These are phyloP conservation scores for Lavandula angustifolia DNA, from an alignment of 257 asterid genomes.

Conservation along the genomic window DNA sequence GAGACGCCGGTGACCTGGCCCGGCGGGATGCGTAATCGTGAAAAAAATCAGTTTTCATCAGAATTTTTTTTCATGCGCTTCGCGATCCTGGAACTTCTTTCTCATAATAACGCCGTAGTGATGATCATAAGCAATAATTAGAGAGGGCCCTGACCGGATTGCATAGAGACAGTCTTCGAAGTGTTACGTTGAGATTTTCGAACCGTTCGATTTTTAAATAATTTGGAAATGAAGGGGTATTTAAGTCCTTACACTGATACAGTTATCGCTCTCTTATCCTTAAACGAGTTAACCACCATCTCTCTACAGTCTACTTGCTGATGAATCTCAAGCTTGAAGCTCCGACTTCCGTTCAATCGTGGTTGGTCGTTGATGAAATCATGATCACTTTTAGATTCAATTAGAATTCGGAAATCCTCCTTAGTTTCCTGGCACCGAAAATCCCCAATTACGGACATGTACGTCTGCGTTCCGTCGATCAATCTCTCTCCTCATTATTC, in stretches of 20 bases:
- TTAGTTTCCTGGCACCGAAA: neutral
- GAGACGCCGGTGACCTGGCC: conserved; percentile 42
- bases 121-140: too few relatives aligned
- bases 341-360: neutral
- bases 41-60: too few relatives aligned
- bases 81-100: too few relatives aligned
- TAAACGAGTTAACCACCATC: neutral
- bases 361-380: neutral
- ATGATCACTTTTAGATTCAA: neutral
- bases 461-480: conserved; percentile 32
- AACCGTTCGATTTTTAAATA: too few relatives aligned
- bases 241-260: neutral
- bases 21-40: too few relatives aligned
- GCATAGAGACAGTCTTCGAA: too few relatives aligned
- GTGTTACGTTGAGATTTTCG: too few relatives aligned
- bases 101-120: too few relatives aligned
- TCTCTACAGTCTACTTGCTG: neutral
- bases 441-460: conserved; percentile 33
- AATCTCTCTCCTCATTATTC: conserved; percentile 30
- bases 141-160: too few relatives aligned
- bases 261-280: neutral
- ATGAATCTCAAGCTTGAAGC: neutral
- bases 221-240: neutral
- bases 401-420: neutral
- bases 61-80: too few relatives aligned